Conservation (phyloP, 805 yeast genomes). For the Kodamaea restingae region DNA sequence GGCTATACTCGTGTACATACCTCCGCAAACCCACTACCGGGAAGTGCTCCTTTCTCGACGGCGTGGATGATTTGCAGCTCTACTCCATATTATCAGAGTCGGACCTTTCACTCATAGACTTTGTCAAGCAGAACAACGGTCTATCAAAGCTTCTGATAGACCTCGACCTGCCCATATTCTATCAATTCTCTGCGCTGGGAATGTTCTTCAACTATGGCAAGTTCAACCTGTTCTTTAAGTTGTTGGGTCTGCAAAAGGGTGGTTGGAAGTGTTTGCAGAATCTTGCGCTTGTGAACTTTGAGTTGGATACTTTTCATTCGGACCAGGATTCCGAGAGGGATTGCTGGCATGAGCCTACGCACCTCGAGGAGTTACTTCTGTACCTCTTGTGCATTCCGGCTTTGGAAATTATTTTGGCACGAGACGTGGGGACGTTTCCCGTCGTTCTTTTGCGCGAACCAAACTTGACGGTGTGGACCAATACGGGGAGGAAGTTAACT, state of each 20-base stretch:
- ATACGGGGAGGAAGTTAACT: not conserved
- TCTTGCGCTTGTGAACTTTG: constrained; percentile 30
- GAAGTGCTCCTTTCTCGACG: constrained; percentile 31
- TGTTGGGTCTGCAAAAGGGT: constrained; percentile 34
- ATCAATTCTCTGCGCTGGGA: constrained; percentile 14
- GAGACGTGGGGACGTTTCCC: constrained; percentile 2
- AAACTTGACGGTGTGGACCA: not conserved
- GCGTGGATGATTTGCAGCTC: constrained; percentile 36
- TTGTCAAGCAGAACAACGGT: constrained; percentile 33
- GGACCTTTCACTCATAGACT: constrained; percentile 49
- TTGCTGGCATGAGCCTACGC: constrained; percentile 11
- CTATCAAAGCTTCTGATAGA: constrained; percentile 43
- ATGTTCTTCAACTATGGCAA: constrained; percentile 28
- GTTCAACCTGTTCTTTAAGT: constrained; percentile 24
- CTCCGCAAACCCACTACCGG: constrained; percentile 11
- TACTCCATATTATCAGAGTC: constrained; percentile 36
- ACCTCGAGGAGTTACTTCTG: constrained; percentile 4
- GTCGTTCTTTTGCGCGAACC: not conserved
- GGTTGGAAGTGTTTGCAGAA: constrained; percentile 24
- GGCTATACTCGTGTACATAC: constrained; percentile 11
- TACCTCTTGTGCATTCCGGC: constrained; percentile 4
- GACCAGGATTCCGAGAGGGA: constrained; percentile 12
- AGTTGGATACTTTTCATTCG: constrained; percentile 18
- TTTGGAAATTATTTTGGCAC: constrained; percentile 1
- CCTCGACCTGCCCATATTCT: constrained; percentile 45